These are phyloP conservation scores for Candida railenensis DNA, from an alignment of 805 yeast species.

Conservation along the genomic window DNA sequence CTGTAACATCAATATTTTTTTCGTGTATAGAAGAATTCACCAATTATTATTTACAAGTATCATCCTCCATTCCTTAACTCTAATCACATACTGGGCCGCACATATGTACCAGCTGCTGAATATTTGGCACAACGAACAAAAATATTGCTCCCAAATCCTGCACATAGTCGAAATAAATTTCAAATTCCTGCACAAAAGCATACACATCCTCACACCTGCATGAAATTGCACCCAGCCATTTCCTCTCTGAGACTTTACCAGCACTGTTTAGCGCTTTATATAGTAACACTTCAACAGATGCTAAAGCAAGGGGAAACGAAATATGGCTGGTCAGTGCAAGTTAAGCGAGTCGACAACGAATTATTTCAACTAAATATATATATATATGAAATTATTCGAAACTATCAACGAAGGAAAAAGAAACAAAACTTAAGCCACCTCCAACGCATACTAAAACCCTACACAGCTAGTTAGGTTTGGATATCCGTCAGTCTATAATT, in stretches of 20 bases:
- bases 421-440: too few relatives aligned
- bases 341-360: background rate
- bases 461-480: too few relatives aligned
- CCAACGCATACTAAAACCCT: too few relatives aligned
- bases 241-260: constrained; percentile 5
- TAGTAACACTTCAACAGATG: background rate
- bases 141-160: background rate
- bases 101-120: too few relatives aligned
- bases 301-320: background rate
- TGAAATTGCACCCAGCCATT: constrained; percentile 4
- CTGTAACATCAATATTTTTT: too few relatives aligned
- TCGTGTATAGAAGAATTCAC: too few relatives aligned
- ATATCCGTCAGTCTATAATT: too few relatives aligned
- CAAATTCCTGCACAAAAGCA: too few relatives aligned
- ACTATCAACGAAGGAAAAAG: background rate
- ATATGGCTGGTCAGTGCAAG: constrained; percentile 1
- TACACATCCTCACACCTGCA: background rate
- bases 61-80: too few relatives aligned
- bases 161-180: too few relatives aligned
- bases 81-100: too few relatives aligned
- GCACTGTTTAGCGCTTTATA: background rate
- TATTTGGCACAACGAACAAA: background rate
- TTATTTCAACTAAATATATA: background rate
- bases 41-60: too few relatives aligned
- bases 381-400: background rate